Conservation (phyloP, 2,329 filamentous ascomycete genomes). For the Elsinoe perseae region DNA sequence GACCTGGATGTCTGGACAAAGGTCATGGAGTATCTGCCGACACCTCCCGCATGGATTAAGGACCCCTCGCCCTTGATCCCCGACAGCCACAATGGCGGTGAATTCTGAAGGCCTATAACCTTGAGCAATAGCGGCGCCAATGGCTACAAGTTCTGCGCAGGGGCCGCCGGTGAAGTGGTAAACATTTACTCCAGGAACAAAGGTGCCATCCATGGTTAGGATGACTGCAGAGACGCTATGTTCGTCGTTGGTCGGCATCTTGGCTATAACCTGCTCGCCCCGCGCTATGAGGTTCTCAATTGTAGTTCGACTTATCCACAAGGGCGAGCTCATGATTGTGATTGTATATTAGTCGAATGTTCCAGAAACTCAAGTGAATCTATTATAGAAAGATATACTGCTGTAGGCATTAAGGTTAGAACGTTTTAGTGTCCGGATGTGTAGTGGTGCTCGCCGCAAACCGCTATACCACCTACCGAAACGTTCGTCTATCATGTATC, state of each 20-base stretch:
- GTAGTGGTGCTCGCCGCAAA: neutral
- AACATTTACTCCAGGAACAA: neutral
- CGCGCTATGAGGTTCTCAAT: neutral
- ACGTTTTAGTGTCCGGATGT: no score
- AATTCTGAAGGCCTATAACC: neutral
- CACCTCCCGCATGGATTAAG: slow-evolving; percentile 4
- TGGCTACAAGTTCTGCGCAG: slow-evolving; percentile 3
- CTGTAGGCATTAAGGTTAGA: no score
- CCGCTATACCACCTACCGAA: neutral
- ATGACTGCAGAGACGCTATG: neutral
- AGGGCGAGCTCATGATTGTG: neutral
- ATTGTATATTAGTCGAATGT: neutral
- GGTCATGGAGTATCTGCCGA: neutral
- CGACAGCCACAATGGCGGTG: neutral
- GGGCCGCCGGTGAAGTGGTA: slow-evolving; percentile 3
- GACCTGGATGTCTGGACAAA: neutral
- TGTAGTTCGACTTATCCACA: neutral
- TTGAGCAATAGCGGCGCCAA: neutral
- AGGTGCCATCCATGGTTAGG: neutral
- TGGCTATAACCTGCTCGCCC: neutral
- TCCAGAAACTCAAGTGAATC: no score
- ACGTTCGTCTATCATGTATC: no score
- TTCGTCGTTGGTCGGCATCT: neutral
- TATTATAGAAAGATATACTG: no score
- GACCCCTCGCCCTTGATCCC: neutral